Evolutionary conservation across 805 yeast genomes (phyloP), one percentile per base, ranked within the genome.

Genomic region (Candida xiaguanensis): DNA sequence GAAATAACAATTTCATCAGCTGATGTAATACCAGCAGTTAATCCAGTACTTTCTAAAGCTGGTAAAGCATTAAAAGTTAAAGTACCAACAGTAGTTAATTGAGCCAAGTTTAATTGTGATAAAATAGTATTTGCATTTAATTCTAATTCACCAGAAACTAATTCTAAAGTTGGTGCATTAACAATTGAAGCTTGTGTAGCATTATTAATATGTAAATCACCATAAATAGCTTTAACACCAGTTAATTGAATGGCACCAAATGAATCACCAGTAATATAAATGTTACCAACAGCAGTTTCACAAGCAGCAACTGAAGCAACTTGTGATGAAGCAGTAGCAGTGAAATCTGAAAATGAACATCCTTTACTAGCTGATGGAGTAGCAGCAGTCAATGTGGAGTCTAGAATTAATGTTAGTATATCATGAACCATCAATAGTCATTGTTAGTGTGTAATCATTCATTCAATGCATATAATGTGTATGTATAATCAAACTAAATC

Each of bases 51-150:
- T 51, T 70, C 65, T 58, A 91, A 79, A 51, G 89, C 91, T 59
- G 97, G 96, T 63, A 93, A 77, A 52, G 96, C 88, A 57, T 78
- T 75, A 71, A 85, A 81, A 64, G 72, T 67, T 57, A 93, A 77
- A 41, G 87, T 66, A 59, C 95, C 96, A 50, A 89, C 95, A 49
- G 85, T 75, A 60, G 80, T 72, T 61, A 91, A 78, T 52, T 75
- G 70, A 49, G 95, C 95, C 63, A 90, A 77, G 54, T 83, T 75
- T 43, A 91, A 72, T 43, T 80, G 65, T 50, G 71, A 53, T 63
- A 93, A 75, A 45, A 79, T 64, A 56, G 91, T 84, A 65, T 85
- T 77, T 46, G 70, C 67, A 49, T 70, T 60, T 49, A 93, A 69
- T 45, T 66, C 63, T 52, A 93, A 75, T 47, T 75, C 66, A 58